These are phyloP conservation scores for Pleurotus cornucopiae DNA, from an alignment of 768 basidiomycete species.

Conservation along the genomic window DNA sequence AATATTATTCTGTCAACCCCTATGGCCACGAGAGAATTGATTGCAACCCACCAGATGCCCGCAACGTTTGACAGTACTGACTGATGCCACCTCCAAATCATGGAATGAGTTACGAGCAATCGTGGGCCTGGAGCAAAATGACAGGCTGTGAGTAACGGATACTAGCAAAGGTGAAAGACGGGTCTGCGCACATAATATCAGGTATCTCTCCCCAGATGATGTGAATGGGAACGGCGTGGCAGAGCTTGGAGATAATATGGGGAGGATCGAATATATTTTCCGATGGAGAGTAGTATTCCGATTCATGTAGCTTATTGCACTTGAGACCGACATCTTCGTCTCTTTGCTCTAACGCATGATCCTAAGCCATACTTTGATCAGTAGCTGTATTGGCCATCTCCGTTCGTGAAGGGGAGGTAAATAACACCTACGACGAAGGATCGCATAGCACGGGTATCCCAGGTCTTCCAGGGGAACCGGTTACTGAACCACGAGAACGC, in stretches of 20 bases:
- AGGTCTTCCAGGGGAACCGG: constrained; percentile 40
- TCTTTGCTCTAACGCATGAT: constrained; percentile 28
- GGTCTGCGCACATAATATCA: constrained; percentile 37
- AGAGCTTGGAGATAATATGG: constrained; percentile 27
- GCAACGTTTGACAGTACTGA: neutral
- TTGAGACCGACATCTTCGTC: constrained; percentile 32
- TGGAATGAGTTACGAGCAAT: neutral
- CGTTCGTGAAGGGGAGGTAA: too few relatives aligned
- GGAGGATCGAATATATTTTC: constrained; percentile 41
- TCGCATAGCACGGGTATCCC: constrained; percentile 37
- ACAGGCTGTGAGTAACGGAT: neutral
- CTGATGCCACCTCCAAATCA: neutral
- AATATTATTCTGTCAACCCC: neutral
- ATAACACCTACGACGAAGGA: constrained; percentile 30
- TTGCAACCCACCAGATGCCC: neutral
- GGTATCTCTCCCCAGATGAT: constrained; percentile 43
- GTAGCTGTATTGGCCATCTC: too few relatives aligned
- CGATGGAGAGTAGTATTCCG: constrained; percentile 38
- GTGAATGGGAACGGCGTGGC: constrained; percentile 35
- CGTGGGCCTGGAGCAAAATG: too few relatives aligned
- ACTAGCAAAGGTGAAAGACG: neutral
- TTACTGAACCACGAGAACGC: constrained; percentile 39
- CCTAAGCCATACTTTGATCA: constrained; percentile 16
- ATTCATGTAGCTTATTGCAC: constrained; percentile 41
- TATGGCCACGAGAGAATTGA: neutral